Evolutionary conservation across 257 asterid species (phyloP), one percentile per base, ranked within the genome.

Genomic region (Solanum piurae): DNA sequence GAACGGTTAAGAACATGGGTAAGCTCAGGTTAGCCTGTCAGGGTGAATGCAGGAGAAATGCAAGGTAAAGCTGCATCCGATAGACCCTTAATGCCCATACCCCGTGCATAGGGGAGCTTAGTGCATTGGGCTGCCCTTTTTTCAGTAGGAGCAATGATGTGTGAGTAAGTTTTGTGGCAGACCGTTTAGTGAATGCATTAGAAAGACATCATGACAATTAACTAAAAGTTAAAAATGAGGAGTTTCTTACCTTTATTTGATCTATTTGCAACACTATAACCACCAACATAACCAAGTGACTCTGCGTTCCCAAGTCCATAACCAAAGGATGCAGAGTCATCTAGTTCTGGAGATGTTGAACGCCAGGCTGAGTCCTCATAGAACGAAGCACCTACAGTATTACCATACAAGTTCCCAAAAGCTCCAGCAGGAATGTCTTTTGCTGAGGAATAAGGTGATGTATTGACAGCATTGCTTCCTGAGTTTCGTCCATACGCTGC

Each of bases 191-290:
- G 84, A 13, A 16, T 46, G 12, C 69, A 31, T 29, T 21, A 31
- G 37, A n/a, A 49, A 82, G 69, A 82, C 71, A 31, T 49, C 20
- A 80, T 13, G 25, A 49, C 2, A 21, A 31, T 60, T 42, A 29
- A 44, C 49, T 18, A 62, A 12, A 72, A 52, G 76, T 21, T 33
- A 5, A 14, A 83, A 86, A 68, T 13, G 66, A 64, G 84, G 83
- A 88, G 72, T 83, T 49, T 37, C 42, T 44, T 86, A 94, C 98
- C 98, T 93, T 97, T 92, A 92, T 90, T 92, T 85, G 96, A 88
- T 89, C 98, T 94, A 90, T 90, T 92, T 64, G 90, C 89, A 90
- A 91, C 93, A 82, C 91, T 91, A 92, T 91, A 94, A 88, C 89
- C 90, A 86, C 97, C 97, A 86, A 89, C 94, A 89, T 90, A 93